Evolutionary conservation across 2,329 filamentous ascomycete genomes (phyloP).

Genomic region (Zarea fungicola): DNA sequence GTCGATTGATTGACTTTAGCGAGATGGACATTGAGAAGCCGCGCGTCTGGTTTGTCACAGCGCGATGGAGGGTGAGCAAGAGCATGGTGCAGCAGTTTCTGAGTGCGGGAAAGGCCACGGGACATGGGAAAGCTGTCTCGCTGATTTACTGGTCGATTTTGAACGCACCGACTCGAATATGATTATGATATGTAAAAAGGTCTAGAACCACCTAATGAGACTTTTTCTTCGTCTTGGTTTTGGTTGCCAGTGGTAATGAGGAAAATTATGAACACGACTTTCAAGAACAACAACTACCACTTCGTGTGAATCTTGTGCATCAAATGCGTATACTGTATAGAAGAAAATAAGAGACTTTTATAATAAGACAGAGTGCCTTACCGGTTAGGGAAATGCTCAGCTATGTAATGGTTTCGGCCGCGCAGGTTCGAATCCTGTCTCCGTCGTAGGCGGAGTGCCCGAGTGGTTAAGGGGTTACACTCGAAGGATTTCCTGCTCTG

Average conservation of each 20-base stretch:
- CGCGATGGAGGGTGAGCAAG: neutral
- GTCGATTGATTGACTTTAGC: neutral
- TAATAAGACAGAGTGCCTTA: slow-evolving; percentile 1
- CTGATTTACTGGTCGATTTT: neutral
- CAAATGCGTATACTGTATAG: neutral
- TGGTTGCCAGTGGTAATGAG: too few species aligned
- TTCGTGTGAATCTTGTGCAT: too few species aligned
- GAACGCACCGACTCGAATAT: neutral
- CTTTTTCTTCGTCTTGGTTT: too few species aligned
- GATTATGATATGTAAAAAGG: too few species aligned
- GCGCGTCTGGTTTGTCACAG: slow-evolving; percentile 9
- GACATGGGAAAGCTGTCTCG: neutral
- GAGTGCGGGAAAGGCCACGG: neutral
- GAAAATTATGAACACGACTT: too few species aligned
- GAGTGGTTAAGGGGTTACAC: slow-evolving; percentile 1
- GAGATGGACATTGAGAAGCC: neutral
- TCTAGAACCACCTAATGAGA: too few species aligned
- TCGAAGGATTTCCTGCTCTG: neutral
- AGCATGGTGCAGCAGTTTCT: neutral
- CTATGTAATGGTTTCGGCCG: neutral
- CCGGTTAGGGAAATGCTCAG: neutral
- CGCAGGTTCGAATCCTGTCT: slow-evolving; percentile 12
- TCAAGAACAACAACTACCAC: too few species aligned
- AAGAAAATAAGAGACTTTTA: neutral
- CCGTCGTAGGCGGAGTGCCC: slow-evolving; percentile 8